phyloP scores from a whole-genome alignment of 148 eudicot species.

The Dysphania ambrosioides region DNA sequence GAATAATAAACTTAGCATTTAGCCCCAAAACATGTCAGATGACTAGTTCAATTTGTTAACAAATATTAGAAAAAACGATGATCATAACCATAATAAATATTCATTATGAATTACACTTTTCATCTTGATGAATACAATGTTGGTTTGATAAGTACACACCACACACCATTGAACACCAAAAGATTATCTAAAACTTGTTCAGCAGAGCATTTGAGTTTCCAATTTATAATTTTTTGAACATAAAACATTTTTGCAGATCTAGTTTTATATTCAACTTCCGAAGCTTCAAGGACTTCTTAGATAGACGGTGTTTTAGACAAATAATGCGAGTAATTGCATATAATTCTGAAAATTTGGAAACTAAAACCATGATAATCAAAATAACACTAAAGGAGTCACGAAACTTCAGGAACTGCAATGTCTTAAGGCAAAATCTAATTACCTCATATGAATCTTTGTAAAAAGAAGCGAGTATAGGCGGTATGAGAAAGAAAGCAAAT shows the following conservation, averaged over 20 bases:
- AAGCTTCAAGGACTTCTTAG: neutral
- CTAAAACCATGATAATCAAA: neutral
- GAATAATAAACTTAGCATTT: neutral
- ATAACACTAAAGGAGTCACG: neutral
- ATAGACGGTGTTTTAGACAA: neutral
- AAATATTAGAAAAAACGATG: neutral
- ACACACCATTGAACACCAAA: too few species aligned
- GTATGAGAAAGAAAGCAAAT: slow-evolving; percentile 34
- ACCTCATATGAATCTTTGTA: slow-evolving; percentile 1
- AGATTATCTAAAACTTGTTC: neutral
- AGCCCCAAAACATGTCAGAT: neutral
- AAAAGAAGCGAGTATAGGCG: slow-evolving; percentile 21
- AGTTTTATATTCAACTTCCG: neutral
- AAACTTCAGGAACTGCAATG: neutral
- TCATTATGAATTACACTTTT: too few species aligned
- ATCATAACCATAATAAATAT: too few species aligned
- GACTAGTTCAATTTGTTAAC: neutral
- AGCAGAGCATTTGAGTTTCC: neutral
- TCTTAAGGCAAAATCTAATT: slow-evolving; percentile 8
- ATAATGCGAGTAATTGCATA: neutral
- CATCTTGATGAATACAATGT: neutral
- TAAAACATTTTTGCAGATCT: neutral
- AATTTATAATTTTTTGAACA: too few species aligned
- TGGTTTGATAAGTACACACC: neutral
- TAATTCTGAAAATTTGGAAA: neutral